Percentiles rank a stretch among this genome's conserved stretches.
Evolutionary conservation across 2,329 filamentous ascomycete species (phyloP).

Genomic region (Hypoxylon sp.): DNA sequence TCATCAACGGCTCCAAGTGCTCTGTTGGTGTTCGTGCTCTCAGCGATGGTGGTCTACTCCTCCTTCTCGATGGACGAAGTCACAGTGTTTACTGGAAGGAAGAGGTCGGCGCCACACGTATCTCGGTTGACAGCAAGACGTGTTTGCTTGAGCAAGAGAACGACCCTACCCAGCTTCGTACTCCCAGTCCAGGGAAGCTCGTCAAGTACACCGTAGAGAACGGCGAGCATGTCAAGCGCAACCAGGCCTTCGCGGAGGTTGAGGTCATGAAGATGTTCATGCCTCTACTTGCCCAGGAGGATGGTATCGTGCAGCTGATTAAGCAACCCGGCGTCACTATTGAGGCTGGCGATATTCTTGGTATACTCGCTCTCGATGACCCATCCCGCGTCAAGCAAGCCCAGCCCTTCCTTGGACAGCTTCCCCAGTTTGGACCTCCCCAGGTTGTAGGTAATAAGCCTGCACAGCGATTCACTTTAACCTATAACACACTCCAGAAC

Average conservation of each 20-base stretch:
- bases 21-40: constrained; percentile 91
- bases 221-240: constrained; percentile 90
- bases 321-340: constrained; percentile 99
- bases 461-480: constrained; percentile 83
- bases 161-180: constrained; percentile 95
- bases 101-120: constrained; percentile 92
- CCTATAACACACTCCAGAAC: constrained; percentile 82
- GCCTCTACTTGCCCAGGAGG: constrained; percentile 94
- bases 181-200: constrained; percentile 94
- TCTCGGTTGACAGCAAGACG: constrained; percentile 98
- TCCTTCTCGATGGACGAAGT: constrained; percentile 90
- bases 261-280: constrained; percentile 99
- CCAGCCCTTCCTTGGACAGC: constrained; percentile 89
- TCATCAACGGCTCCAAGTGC: constrained; percentile 98
- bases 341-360: constrained; percentile 97
- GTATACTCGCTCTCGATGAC: constrained; percentile 94
- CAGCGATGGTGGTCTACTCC: constrained; percentile 91
- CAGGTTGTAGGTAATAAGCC: constrained; percentile 92
- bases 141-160: constrained; percentile 98
- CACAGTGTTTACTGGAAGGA: constrained; percentile 99
- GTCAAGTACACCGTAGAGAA: constrained; percentile 98
- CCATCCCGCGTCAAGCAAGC: constrained; percentile 97
- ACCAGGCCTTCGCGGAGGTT: constrained; percentile 94
- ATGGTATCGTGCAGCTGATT: constrained; percentile 96
- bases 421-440: constrained; percentile 87